Percentiles rank a stretch among this genome's conserved stretches.
Evolutionary conservation across 768 basidiomycete species (phyloP).

Genomic region (Cystofilobasidium ferigula): DNA sequence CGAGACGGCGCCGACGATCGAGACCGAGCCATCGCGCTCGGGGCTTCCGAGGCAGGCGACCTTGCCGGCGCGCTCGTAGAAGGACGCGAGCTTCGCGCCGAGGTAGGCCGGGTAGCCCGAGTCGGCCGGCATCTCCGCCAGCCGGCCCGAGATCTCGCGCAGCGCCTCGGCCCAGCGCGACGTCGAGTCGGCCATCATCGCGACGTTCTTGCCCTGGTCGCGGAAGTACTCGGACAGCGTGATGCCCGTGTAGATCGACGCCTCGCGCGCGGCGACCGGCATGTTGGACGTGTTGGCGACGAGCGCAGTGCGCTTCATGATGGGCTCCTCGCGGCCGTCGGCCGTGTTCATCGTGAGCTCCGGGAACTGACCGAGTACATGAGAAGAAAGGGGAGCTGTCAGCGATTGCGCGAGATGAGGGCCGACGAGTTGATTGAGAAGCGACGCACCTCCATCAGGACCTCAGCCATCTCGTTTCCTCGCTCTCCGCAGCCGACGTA

Average conservation of each 20-base stretch:
- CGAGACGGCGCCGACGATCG: conserved; percentile 97
- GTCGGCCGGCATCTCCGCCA: conserved; percentile 99
- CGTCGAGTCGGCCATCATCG: conserved; percentile 95
- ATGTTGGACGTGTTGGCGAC: conserved; percentile 99
- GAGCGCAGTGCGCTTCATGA: conserved; percentile 99
- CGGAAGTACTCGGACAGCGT: conserved; percentile 99
- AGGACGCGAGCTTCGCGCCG: conserved; percentile 84
- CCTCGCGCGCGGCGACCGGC: conserved; percentile 98
- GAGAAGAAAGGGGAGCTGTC: neutral
- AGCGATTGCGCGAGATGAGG: too few relatives aligned
- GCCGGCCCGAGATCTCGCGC: conserved; percentile 96
- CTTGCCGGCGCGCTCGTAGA: conserved; percentile 98
- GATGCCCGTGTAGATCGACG: conserved; percentile 98
- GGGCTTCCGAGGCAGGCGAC: conserved; percentile 87
- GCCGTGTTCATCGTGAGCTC: conserved; percentile 82
- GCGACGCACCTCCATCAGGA: conserved; percentile 77
- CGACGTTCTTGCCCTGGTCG: conserved; percentile 92
- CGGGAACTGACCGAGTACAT: conserved; percentile 50
- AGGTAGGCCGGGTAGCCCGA: conserved; percentile 98
- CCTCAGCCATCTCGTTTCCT: conserved; percentile 69
- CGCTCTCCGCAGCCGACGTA: conserved; percentile 82
- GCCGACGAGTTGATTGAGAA: too few relatives aligned
- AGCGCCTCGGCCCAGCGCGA: conserved; percentile 98
- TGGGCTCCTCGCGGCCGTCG: conserved; percentile 83
- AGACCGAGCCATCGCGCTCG: conserved; percentile 77